A percentile compares a stretch with the other conserved stretches of the same genome.
Evolutionary conservation across 2,329 filamentous ascomycete species (phyloP).

Genomic region (Fusarium buxicola): DNA sequence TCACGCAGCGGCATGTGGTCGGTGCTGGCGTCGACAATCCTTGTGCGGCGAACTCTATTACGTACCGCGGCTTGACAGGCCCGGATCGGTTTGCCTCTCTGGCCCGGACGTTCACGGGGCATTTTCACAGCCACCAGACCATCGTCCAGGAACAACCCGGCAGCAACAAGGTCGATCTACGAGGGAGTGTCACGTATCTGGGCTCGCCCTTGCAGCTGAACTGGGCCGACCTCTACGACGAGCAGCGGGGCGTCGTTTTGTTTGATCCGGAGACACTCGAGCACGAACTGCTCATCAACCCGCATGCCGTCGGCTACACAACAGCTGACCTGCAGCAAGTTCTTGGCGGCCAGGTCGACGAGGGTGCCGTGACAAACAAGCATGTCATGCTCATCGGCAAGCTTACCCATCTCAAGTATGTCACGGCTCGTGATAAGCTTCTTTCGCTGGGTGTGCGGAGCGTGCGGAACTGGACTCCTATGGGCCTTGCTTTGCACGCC

Average conservation of each 20-base stretch:
- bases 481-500: neutral
- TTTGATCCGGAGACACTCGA: conserved; percentile 35
- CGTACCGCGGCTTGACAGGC: conserved; percentile 28
- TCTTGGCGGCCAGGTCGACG: conserved; percentile 11
- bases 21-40: conserved; percentile 2
- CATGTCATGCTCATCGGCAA: conserved; percentile 36
- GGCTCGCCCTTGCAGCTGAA: conserved; percentile 38
- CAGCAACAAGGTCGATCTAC: conserved; percentile 1
- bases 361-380: conserved; percentile 12
- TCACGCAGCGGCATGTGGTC: conserved; percentile 29
- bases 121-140: conserved; percentile 41
- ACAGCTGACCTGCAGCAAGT: conserved; percentile 17
- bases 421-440: conserved; percentile 33
- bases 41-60: conserved; percentile 4
- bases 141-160: conserved; percentile 20
- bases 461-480: conserved; percentile 23
- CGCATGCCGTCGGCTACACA: conserved; percentile 32
- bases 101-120: conserved; percentile 38
- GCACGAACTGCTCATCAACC: conserved; percentile 34
- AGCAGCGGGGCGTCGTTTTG: conserved; percentile 33
- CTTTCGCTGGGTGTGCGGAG: conserved; percentile 25
- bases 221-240: conserved; percentile 37
- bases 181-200: conserved; percentile 35
- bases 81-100: conserved; percentile 35
- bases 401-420: conserved; percentile 19